Conservation (phyloP, 768 basidiomycete genomes). For the Roridomyces roridus region DNA sequence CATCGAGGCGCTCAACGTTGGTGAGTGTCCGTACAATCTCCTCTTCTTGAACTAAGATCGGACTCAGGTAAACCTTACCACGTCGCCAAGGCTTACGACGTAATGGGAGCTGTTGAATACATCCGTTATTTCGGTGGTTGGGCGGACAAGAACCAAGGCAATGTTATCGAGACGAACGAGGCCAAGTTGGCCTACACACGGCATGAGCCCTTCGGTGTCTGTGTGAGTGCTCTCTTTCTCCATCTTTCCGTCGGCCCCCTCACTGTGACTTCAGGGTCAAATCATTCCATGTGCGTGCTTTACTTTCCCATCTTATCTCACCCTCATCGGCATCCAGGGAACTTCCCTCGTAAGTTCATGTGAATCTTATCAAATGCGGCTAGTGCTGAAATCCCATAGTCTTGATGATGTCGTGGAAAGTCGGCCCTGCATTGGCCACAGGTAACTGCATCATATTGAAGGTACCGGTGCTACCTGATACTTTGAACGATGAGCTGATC, state of each 20-base stretch:
- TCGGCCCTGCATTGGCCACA: constrained; percentile 38
- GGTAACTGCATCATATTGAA: constrained; percentile 71
- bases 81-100: constrained; percentile 27
- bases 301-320: too few relatives aligned
- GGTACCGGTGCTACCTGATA: constrained; percentile 13
- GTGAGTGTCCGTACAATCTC: constrained; percentile 24
- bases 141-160: constrained; percentile 75
- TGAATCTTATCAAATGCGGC: not conserved
- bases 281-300: constrained; percentile 44
- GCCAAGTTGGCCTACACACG: constrained; percentile 61
- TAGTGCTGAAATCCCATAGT: constrained; percentile 6
- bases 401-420: constrained; percentile 35
- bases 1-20: constrained; percentile 55
- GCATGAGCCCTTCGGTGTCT: constrained; percentile 66
- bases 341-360: constrained; percentile 57
- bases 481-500: not conserved
- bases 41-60: not conserved
- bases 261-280: constrained; percentile 33
- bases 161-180: constrained; percentile 59
- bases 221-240: constrained; percentile 27
- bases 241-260: not conserved
- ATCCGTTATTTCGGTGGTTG: constrained; percentile 77
- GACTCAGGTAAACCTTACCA: constrained; percentile 35
- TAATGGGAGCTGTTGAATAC: constrained; percentile 37
- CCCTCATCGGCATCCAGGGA: constrained; percentile 52